A percentile compares a stretch with the other conserved stretches of the same genome.
Evolutionary conservation across 345 rosid species (phyloP).

Genomic region (Hevea brasiliensis): DNA sequence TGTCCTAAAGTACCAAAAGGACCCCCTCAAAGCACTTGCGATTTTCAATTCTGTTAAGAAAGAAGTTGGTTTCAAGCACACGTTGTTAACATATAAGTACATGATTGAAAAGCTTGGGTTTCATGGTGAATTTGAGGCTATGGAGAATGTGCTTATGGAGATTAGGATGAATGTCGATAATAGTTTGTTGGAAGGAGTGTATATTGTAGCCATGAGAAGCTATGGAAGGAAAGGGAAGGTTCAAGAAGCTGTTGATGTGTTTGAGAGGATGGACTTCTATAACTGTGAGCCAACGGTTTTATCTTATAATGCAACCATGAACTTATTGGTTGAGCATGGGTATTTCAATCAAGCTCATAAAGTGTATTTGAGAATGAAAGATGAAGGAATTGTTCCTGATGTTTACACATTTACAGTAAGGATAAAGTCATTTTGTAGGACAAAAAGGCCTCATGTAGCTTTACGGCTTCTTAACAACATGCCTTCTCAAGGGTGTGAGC

Average conservation of each 20-base stretch:
- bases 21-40: constrained; percentile 67
- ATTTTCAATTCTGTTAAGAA: constrained; percentile 71
- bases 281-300: constrained; percentile 62
- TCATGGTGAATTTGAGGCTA: constrained; percentile 70
- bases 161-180: constrained; percentile 48
- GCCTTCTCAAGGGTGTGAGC: constrained; percentile 71
- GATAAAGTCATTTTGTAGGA: constrained; percentile 85
- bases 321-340: constrained; percentile 65
- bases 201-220: constrained; percentile 63
- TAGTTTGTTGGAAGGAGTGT: constrained; percentile 76
- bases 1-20: constrained; percentile 65
- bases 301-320: constrained; percentile 79
- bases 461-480: constrained; percentile 77
- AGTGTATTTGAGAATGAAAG: constrained; percentile 81
- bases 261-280: constrained; percentile 93
- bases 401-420: constrained; percentile 75
- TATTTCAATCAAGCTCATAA: constrained; percentile 78
- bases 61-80: constrained; percentile 73
- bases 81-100: constrained; percentile 60
- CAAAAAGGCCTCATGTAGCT: constrained; percentile 75
- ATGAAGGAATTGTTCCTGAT: constrained; percentile 64
- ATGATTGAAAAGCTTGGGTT: constrained; percentile 74
- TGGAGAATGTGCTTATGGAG: constrained; percentile 66
- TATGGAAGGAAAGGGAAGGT: constrained; percentile 77
- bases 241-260: constrained; percentile 78